These are phyloP conservation scores for Onygena corvina DNA, from an alignment of 2,329 filamentous ascomycete genomes.

Conservation along the genomic window DNA sequence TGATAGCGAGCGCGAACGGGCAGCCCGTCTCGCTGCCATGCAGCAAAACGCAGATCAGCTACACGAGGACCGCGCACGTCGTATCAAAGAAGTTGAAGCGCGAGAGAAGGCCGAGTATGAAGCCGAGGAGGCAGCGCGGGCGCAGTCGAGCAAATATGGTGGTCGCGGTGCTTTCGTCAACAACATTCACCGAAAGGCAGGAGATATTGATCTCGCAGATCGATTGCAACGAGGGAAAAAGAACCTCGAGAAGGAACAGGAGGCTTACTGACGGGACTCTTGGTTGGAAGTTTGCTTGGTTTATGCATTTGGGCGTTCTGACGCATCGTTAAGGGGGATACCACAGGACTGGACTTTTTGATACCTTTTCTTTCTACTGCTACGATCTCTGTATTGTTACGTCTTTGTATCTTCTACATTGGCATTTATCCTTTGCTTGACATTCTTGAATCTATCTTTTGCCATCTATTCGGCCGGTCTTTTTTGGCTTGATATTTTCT, in stretches of 20 bases:
- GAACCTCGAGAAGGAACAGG: slow-evolving; percentile 25
- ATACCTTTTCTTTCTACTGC: background rate
- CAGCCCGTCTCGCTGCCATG: slow-evolving; percentile 58
- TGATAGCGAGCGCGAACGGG: slow-evolving; percentile 44
- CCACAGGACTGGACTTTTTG: background rate
- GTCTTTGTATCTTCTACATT: slow-evolving; percentile 1
- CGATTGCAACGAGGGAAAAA: slow-evolving; percentile 30
- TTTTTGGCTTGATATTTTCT: background rate
- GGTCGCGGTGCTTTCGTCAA: slow-evolving; percentile 55
- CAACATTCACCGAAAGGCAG: slow-evolving; percentile 47
- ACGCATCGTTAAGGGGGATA: too few relatives aligned
- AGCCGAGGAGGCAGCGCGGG: slow-evolving; percentile 52
- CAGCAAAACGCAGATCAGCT: slow-evolving; percentile 56
- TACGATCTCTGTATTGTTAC: slow-evolving; percentile 5
- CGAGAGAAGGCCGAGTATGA: slow-evolving; percentile 52
- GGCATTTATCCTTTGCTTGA: slow-evolving; percentile 6
- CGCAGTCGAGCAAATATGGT: slow-evolving; percentile 48
- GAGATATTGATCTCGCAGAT: slow-evolving; percentile 33
- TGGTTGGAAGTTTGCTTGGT: background rate
- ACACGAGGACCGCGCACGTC: slow-evolving; percentile 52
- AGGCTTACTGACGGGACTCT: slow-evolving; percentile 23
- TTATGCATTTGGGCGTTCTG: background rate
- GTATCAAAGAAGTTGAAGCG: slow-evolving; percentile 53
- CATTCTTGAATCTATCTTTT: background rate
- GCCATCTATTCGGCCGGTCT: background rate